Conservation (phyloP, 2,329 filamentous ascomycete genomes). For the Microdochium paspali region DNA sequence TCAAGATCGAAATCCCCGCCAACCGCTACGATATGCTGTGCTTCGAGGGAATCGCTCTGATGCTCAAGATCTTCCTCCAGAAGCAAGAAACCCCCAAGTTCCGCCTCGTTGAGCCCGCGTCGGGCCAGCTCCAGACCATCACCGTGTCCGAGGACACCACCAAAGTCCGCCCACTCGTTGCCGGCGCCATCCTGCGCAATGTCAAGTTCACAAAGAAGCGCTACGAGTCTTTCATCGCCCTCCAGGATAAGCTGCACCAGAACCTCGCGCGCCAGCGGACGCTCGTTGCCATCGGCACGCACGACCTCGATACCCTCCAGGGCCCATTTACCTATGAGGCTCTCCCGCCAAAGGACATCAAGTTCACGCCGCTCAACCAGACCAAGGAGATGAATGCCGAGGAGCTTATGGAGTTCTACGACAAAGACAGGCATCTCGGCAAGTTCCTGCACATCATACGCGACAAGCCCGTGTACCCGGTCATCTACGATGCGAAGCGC, state of each 20-base stretch:
- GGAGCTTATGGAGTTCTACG: constrained; percentile 91
- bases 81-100: constrained; percentile 71
- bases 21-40: constrained; percentile 94
- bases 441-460: constrained; percentile 90
- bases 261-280: constrained; percentile 91
- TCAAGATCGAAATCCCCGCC: constrained; percentile 97
- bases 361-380: constrained; percentile 86
- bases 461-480: constrained; percentile 88
- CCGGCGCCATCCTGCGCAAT: constrained; percentile 80
- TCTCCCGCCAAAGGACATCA: constrained; percentile 80
- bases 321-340: constrained; percentile 97
- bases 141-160: constrained; percentile 68
- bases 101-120: constrained; percentile 60
- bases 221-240: constrained; percentile 94
- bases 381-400: constrained; percentile 77
- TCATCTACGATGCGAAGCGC: constrained; percentile 84
- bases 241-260: constrained; percentile 97
- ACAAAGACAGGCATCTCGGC: constrained; percentile 85
- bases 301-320: constrained; percentile 87
- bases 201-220: constrained; percentile 84
- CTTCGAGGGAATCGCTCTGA: constrained; percentile 92
- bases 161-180: constrained; percentile 77
- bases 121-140: constrained; percentile 69
- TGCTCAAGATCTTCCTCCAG: constrained; percentile 89
- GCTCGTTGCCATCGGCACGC: constrained; percentile 92